Conservation (phyloP, 306 rosid species). For the Dicorynia guianensis region DNA sequence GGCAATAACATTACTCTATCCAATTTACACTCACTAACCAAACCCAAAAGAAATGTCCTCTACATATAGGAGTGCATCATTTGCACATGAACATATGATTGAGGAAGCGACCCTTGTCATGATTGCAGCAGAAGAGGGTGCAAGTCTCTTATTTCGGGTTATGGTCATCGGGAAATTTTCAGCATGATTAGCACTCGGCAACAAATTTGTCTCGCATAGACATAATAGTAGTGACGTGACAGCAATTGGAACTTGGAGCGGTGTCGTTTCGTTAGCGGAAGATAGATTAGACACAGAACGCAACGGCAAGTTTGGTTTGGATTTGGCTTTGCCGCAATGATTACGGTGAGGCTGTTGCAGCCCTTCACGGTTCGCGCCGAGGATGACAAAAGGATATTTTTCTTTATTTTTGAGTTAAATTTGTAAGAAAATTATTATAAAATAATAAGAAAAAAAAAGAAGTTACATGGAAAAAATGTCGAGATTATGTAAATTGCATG, state of each 20-base stretch:
- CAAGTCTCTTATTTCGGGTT: background rate
- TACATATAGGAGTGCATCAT: background rate
- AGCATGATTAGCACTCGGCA: too few relatives aligned
- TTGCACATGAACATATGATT: constrained; percentile 7
- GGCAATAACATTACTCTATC: constrained; percentile 22
- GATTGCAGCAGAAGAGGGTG: background rate
- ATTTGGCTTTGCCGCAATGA: constrained; percentile 9
- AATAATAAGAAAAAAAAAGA: too few relatives aligned
- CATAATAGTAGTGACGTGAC: background rate
- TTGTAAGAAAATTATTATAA: too few relatives aligned
- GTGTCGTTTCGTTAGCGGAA: constrained; percentile 30
- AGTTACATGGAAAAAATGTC: too few relatives aligned
- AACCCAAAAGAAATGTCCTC: too few relatives aligned
- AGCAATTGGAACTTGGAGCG: background rate
- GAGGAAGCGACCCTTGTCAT: background rate
- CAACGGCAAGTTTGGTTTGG: background rate
- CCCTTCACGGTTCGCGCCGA: constrained; percentile 13
- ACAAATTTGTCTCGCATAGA: too few relatives aligned
- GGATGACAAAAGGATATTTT: too few relatives aligned
- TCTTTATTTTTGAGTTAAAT: too few relatives aligned
- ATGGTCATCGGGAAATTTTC: background rate
- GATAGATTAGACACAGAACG: background rate
- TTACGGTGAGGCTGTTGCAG: constrained; percentile 43
- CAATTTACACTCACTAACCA: background rate
- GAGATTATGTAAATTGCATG: background rate